These are phyloP conservation scores for Pythium dissimile DNA, from an alignment of 352 stramenopile genomes.

Conservation along the genomic window DNA sequence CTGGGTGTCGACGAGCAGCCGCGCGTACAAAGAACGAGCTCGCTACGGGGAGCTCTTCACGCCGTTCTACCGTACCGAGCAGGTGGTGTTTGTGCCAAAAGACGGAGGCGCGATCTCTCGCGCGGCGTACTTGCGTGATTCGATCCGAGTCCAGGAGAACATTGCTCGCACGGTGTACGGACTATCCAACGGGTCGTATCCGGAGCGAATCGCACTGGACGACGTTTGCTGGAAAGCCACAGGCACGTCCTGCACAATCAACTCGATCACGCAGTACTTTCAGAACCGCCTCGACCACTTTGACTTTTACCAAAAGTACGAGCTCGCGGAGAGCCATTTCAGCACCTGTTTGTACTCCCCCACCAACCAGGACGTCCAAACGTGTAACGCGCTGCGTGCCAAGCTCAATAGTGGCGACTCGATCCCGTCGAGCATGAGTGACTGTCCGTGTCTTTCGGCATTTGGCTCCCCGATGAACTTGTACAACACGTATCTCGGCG, in stretches of 20 bases:
- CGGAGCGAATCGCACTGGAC: conserved; percentile 26
- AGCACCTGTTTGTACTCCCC: conserved; percentile 41
- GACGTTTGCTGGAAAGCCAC: conserved; percentile 58
- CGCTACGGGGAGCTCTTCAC: conserved; percentile 51
- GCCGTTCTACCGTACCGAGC: conserved; percentile 49
- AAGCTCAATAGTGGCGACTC: conserved; percentile 26
- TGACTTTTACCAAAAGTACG: conserved; percentile 48
- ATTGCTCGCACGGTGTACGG: conserved; percentile 21
- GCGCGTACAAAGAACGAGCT: conserved; percentile 36
- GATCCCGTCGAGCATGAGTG: conserved; percentile 51
- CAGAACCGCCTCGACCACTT: conserved; percentile 61
- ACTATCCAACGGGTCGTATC: conserved; percentile 5
- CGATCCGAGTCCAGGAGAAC: conserved; percentile 41
- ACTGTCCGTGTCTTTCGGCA: conserved; percentile 60
- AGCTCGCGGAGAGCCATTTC: conserved; percentile 39
- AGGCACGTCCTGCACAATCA: conserved; percentile 45
- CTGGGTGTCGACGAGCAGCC: conserved; percentile 44
- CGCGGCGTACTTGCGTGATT: conserved; percentile 38
- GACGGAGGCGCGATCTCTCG: conserved; percentile 41
- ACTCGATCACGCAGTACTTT: conserved; percentile 65
- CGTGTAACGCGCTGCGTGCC: conserved; percentile 35
- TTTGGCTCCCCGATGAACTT: conserved; percentile 59
- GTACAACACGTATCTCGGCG: conserved; percentile 52
- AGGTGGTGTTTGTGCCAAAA: conserved; percentile 52
- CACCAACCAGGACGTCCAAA: conserved; percentile 36